phyloP scores from a whole-genome alignment of 768 basidiomycete genomes.

The Hericium erinaceus region DNA sequence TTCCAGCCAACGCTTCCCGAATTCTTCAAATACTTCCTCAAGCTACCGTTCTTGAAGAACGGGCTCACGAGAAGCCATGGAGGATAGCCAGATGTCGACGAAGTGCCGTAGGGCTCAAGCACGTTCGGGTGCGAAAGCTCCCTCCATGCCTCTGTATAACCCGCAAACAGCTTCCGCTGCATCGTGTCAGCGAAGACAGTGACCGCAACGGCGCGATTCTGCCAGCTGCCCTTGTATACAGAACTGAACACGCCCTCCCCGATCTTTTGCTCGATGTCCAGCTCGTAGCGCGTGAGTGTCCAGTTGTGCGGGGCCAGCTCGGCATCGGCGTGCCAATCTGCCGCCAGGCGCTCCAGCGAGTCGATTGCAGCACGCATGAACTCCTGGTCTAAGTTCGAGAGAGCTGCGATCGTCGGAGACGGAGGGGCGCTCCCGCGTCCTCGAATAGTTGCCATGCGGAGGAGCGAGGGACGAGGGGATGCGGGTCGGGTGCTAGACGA shows the following conservation, averaged over 20 bases:
- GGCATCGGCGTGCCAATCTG: conserved; percentile 12
- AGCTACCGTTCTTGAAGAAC: conserved; percentile 55
- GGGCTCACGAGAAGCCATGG: conserved; percentile 54
- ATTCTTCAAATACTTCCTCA: conserved; percentile 46
- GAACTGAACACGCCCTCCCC: conserved; percentile 69
- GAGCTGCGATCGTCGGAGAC: neutral
- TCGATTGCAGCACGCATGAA: conserved; percentile 69
- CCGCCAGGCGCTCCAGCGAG: conserved; percentile 54
- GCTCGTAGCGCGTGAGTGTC: conserved; percentile 78
- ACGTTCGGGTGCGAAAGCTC: conserved; percentile 59
- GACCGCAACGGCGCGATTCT: conserved; percentile 53
- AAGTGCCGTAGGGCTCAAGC: conserved; percentile 68
- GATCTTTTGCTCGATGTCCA: conserved; percentile 59
- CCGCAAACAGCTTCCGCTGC: conserved; percentile 53
- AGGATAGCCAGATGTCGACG: conserved; percentile 55
- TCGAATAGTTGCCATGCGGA: neutral
- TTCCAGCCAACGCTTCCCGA: conserved; percentile 22
- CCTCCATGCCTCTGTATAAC: conserved; percentile 70
- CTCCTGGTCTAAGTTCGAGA: conserved; percentile 61
- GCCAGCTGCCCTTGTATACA: conserved; percentile 73
- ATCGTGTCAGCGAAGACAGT: conserved; percentile 60
- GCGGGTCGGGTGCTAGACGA: too few relatives aligned
- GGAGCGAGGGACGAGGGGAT: neutral
- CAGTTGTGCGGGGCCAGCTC: conserved; percentile 45
- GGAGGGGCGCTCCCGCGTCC: neutral